Base-by-base conservation (phyloP, 352 stramenopile species). In the Blastocystis hominis region DNA sequence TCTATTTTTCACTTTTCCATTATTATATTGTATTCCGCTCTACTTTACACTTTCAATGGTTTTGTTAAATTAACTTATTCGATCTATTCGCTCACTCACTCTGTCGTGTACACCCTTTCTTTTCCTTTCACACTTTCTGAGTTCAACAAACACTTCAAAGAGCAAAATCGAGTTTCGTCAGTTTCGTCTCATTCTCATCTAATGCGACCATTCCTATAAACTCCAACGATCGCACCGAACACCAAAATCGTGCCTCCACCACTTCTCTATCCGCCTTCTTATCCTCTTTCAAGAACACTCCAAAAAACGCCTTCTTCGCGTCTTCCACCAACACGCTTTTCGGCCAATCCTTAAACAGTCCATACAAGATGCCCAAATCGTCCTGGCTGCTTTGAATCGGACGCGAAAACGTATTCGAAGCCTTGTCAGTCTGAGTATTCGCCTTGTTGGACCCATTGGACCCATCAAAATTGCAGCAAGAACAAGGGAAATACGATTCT, bases 171-270 rank as follows among this genome's bases (percentile, higher is more conserved):
- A 80, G 44, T 44, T 63, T 80, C 0, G 53, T 64, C 15, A 80
- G 24, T 42, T 62, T 80, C 20, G 36, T 47, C n/a, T 80, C 36
- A 30, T 40, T 80, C 20, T 80, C 70, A 38, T 63, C 55, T 13
- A 80, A 15, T 3, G n/a, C 30, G 4, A 80, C 36, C 20, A 80
- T 63, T 7, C 70, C 70, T 13, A 80, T 20, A 40, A 63, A 80
- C 20, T 80, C 42, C 7, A 80, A 44, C 15, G 70, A 61, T 15
- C 24, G 53, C 10, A 80, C 9, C 9, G 9, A 36, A 46, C 42
- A 30, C 70, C 70, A 80, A 46, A 80, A 80, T 24, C 70, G 70
- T 34, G 70, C 70, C n/a, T 80, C 70, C 20, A 80, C 24, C 24
- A 66, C 3, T 64, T 38, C 9, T 46, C 40, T 4, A 47, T 62